Conservation (phyloP, 1,284 basidiomycete species). For the Ustilago shanxiensis region DNA sequence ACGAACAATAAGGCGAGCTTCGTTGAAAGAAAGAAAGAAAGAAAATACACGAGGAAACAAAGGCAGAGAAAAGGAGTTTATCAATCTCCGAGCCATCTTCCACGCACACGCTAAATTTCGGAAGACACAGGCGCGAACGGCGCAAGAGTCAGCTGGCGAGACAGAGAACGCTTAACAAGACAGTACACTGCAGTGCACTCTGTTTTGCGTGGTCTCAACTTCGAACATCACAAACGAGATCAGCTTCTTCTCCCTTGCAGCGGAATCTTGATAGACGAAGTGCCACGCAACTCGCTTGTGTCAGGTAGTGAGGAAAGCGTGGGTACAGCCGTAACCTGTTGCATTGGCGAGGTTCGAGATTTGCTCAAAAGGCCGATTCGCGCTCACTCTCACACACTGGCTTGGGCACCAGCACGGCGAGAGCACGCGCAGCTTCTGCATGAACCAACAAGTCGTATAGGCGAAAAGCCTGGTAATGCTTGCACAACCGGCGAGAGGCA, state of each 20-base stretch:
- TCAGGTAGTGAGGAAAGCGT: conserved; percentile 4
- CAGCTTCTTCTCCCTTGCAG: conserved; percentile 4
- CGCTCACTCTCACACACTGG: background rate
- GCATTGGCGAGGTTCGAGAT: conserved; percentile 9
- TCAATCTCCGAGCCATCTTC: background rate
- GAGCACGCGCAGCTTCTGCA: background rate
- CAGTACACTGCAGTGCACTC: background rate
- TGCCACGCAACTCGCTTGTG: conserved; percentile 11
- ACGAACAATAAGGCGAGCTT: no score
- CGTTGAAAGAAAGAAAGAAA: no score
- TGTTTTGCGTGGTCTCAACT: background rate
- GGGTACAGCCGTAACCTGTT: background rate
- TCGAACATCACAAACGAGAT: background rate
- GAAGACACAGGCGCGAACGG: background rate
- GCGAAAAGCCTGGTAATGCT: background rate
- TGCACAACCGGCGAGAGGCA: background rate
- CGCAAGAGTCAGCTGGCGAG: background rate
- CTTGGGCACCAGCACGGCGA: no score
- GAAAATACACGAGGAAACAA: background rate
- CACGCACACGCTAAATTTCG: background rate
- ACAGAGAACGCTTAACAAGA: background rate
- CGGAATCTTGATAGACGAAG: background rate
- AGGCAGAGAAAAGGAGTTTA: background rate
- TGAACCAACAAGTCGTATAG: background rate
- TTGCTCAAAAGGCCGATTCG: background rate